phyloP scores from a whole-genome alignment of 148 eudicot species.

The Vaccinium vitisidaea region DNA sequence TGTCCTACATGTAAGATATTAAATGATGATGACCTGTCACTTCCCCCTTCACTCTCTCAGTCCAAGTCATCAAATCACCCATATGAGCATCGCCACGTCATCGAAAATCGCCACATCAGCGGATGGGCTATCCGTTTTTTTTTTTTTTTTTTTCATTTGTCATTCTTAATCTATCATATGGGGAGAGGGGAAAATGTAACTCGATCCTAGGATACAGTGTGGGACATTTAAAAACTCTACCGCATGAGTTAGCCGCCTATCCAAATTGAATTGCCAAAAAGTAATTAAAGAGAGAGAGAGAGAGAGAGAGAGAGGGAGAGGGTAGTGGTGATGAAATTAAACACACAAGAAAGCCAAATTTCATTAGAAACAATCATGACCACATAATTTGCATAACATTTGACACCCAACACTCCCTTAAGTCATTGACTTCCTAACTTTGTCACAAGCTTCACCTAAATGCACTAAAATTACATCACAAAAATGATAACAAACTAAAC shows the following conservation, averaged over 20 bases:
- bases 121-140: too few relatives aligned
- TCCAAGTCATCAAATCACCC: constrained; percentile 16
- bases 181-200: too few relatives aligned
- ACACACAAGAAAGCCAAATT: constrained; percentile 7
- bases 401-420: constrained; percentile 8
- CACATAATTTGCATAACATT: not conserved
- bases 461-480: not conserved
- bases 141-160: too few relatives aligned
- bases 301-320: too few relatives aligned
- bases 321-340: not conserved
- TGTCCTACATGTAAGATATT: not conserved
- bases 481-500: not conserved
- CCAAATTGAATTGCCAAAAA: not conserved
- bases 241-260: not conserved
- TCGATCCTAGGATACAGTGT: too few relatives aligned
- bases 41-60: not conserved
- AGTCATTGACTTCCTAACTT: not conserved
- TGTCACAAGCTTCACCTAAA: not conserved
- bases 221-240: too few relatives aligned
- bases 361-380: not conserved
- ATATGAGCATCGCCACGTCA: not conserved
- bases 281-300: too few relatives aligned
- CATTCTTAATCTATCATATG: too few relatives aligned
- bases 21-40: constrained; percentile 13
- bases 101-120: not conserved